Conservation (phyloP, 257 asterid genomes). For the Przewalskia tangutica region DNA sequence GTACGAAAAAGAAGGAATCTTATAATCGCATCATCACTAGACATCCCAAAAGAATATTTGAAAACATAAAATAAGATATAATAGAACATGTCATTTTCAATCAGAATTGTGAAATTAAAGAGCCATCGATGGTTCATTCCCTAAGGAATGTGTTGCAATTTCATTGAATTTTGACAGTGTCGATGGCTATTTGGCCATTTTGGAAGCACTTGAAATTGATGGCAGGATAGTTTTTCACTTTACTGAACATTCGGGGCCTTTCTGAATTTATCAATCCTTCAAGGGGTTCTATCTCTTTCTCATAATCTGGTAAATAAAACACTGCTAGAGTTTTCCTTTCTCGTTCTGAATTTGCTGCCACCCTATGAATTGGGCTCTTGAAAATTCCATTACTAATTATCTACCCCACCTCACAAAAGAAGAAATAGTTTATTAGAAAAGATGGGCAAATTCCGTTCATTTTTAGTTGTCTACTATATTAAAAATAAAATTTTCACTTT, state of each 20-base stretch:
- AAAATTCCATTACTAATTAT: slow-evolving; percentile 1
- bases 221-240: background rate
- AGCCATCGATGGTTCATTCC: too few species aligned
- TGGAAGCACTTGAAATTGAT: background rate
- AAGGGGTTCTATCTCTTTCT: background rate
- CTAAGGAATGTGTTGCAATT: background rate
- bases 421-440: background rate
- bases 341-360: background rate
- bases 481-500: too few species aligned
- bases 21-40: too few species aligned
- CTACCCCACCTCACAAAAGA: background rate
- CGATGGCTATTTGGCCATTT: background rate
- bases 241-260: background rate
- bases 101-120: too few species aligned
- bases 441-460: too few species aligned
- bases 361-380: slow-evolving; percentile 5
- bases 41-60: too few species aligned
- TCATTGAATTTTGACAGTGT: background rate
- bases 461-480: too few species aligned
- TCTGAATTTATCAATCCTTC: background rate
- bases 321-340: background rate
- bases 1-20: too few species aligned
- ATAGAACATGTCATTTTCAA: too few species aligned
- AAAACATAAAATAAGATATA: too few species aligned
- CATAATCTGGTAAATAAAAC: background rate